Conservation (phyloP, 495 filamentous ascomycete species). For the Pyronema domesticum region DNA sequence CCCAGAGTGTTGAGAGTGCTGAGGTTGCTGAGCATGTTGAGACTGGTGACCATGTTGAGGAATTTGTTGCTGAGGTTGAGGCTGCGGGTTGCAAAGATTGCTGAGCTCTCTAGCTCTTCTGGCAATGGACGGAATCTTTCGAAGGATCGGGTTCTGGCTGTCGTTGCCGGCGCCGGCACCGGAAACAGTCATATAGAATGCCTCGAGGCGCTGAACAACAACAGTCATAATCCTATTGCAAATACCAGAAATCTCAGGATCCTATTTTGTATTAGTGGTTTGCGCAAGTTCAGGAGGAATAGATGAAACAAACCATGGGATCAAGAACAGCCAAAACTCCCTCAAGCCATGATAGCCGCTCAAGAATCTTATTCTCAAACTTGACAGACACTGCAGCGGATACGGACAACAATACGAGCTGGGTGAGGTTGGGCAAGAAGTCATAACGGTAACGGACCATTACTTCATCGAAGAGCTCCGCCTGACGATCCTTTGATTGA, state of each 20-base stretch:
- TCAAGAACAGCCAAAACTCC: constrained; percentile 38
- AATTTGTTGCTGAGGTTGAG: no score
- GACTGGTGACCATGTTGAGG: no score
- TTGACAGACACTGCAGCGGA: constrained; percentile 60
- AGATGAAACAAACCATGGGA: constrained; percentile 30
- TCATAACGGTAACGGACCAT: constrained; percentile 55
- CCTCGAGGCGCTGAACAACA: constrained; percentile 51
- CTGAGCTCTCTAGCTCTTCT: constrained; percentile 33
- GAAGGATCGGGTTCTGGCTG: constrained; percentile 44
- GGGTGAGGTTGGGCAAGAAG: constrained; percentile 52
- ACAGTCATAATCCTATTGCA: constrained; percentile 55
- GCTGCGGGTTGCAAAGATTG: no score
- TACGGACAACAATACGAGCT: constrained; percentile 66
- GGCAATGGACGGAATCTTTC: constrained; percentile 40
- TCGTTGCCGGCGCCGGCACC: constrained; percentile 37
- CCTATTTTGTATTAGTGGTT: constrained; percentile 30
- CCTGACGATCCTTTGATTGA: constrained; percentile 52
- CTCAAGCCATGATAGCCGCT: constrained; percentile 67
- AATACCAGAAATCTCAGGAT: constrained; percentile 56
- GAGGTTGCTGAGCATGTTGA: no score
- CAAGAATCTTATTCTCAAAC: constrained; percentile 42
- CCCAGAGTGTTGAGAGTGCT: no score
- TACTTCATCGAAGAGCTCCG: constrained; percentile 61
- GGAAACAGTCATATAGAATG: constrained; percentile 39
- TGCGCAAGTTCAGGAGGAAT: constrained; percentile 7